Percentiles rank a stretch among this genome's conserved stretches.
phyloP scores from a whole-genome alignment of 148 eudicot genomes.

The Camellia granthamiana region DNA sequence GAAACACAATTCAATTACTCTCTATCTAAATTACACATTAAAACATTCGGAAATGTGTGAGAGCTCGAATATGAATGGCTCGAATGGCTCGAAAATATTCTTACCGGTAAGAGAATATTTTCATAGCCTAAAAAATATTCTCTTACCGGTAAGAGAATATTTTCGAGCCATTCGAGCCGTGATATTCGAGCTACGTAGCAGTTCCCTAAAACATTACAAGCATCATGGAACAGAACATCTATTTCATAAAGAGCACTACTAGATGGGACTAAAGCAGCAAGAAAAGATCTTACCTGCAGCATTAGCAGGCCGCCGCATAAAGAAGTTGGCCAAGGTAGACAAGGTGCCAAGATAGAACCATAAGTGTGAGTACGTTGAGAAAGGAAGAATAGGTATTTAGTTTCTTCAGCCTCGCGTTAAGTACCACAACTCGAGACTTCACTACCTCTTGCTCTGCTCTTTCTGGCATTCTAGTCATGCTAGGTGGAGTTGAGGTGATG shows the following conservation, averaged over 20 bases:
- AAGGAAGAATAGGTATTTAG: slow-evolving; percentile 66
- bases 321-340: slow-evolving; percentile 63
- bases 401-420: slow-evolving; percentile 47
- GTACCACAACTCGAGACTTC: slow-evolving; percentile 26
- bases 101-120: too few species aligned
- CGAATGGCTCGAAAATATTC: too few species aligned
- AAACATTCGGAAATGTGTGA: too few species aligned
- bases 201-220: not conserved
- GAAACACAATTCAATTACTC: too few species aligned
- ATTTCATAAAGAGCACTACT: not conserved
- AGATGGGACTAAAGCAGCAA: not conserved
- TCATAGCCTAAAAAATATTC: too few species aligned
- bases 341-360: slow-evolving; percentile 75
- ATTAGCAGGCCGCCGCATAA: slow-evolving; percentile 5
- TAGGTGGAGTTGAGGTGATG: slow-evolving; percentile 18
- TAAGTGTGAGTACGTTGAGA: slow-evolving; percentile 53
- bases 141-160: too few species aligned
- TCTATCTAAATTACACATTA: too few species aligned
- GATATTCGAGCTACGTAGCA: too few species aligned
- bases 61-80: too few species aligned
- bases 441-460: slow-evolving; percentile 24
- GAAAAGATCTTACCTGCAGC: not conserved
- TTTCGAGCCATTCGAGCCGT: too few species aligned
- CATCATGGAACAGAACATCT: not conserved
- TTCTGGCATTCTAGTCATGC: not conserved